Conservation (phyloP, 305 asterid species). For the Fraxinus dipetala region DNA sequence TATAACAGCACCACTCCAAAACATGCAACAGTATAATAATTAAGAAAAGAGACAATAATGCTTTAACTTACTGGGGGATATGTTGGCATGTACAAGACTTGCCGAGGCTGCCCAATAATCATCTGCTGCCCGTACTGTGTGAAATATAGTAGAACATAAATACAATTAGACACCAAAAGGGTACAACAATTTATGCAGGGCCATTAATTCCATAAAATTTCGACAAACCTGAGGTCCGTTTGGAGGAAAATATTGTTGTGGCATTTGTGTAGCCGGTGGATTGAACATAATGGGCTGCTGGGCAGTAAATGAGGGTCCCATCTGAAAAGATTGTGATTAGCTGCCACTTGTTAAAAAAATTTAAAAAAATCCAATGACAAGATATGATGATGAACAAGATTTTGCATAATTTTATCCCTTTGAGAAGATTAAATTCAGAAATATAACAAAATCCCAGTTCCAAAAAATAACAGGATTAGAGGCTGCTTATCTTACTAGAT, state of each 20-base stretch:
- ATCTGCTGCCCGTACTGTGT: conserved; percentile 85
- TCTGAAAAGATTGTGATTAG: conserved; percentile 37
- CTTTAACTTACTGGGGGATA: conserved; percentile 66
- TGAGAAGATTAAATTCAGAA: background rate
- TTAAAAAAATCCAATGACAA: background rate
- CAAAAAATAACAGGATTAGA: background rate
- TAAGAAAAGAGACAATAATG: conserved; percentile 2
- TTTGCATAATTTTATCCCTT: background rate
- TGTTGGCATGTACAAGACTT: conserved; percentile 73
- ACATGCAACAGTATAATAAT: background rate
- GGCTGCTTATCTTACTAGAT: background rate
- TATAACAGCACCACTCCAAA: background rate
- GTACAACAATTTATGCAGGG: conserved; percentile 12
- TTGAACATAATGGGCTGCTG: conserved; percentile 64
- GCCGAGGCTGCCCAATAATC: conserved; percentile 87
- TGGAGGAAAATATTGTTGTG: conserved; percentile 75
- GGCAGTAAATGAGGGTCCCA: conserved; percentile 59
- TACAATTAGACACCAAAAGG: background rate
- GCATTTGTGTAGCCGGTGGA: conserved; percentile 64
- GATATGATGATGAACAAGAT: background rate
- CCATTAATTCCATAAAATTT: background rate
- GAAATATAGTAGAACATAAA: conserved; percentile 17
- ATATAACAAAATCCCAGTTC: background rate
- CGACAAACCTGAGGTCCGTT: conserved; percentile 80
- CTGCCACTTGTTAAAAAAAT: conserved; percentile 18